Evolutionary conservation across 2,329 filamentous ascomycete genomes (phyloP).

Genomic region (Sclerotinia subarctica): DNA sequence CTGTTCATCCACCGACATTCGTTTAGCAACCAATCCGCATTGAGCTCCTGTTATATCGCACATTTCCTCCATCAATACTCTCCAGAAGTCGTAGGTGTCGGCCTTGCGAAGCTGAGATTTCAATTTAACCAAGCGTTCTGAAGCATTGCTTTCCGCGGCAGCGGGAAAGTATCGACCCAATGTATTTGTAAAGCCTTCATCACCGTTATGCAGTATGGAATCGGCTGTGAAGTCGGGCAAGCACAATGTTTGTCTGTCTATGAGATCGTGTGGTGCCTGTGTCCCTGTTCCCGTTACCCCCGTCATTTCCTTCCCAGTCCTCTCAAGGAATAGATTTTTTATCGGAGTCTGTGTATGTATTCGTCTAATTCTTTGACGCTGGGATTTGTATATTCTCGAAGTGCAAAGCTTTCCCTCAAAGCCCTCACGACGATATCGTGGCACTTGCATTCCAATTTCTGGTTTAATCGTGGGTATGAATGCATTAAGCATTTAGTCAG

Average conservation of each 20-base stretch:
- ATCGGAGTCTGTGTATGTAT: constrained; percentile 21
- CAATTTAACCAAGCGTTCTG: constrained; percentile 57
- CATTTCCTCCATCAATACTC: constrained; percentile 59
- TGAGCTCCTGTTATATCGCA: constrained; percentile 61
- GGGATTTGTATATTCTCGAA: constrained; percentile 32
- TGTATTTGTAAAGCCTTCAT: constrained; percentile 34
- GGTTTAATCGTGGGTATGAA: constrained; percentile 3
- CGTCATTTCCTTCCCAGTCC: constrained; percentile 25
- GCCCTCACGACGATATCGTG: constrained; percentile 20
- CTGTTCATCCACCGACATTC: constrained; percentile 58
- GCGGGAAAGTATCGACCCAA: constrained; percentile 42
- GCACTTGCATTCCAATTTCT: constrained; percentile 31
- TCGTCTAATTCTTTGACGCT: constrained; percentile 30
- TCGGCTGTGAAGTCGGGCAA: constrained; percentile 32
- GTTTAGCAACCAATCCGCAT: constrained; percentile 65
- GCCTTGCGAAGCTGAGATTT: constrained; percentile 54
- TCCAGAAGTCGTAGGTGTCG: constrained; percentile 61
- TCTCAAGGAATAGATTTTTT: constrained; percentile 20
- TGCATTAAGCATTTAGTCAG: constrained; percentile 16
- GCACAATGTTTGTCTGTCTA: constrained; percentile 35
- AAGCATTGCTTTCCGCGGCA: constrained; percentile 55
- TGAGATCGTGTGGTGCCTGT: constrained; percentile 23
- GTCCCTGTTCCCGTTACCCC: constrained; percentile 21
- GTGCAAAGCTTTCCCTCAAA: constrained; percentile 27
- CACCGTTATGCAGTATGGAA: constrained; percentile 33